phyloP scores from a whole-genome alignment of 306 rosid species.

The Carpinus viminea region DNA sequence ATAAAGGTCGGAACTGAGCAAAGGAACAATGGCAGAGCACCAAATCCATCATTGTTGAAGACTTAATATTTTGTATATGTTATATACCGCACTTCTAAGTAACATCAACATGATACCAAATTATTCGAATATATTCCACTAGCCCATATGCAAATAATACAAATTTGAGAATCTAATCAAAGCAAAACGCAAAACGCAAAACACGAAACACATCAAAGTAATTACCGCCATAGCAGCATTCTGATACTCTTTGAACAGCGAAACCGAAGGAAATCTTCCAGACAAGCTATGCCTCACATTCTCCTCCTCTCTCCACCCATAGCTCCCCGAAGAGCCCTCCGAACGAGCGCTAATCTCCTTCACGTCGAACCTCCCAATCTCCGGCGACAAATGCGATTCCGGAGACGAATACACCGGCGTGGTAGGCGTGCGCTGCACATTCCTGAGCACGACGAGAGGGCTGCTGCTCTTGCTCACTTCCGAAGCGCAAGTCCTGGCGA shows the following conservation, averaged over 20 bases:
- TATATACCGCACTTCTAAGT: not conserved
- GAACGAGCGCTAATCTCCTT: constrained; percentile 41
- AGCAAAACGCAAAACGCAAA: not conserved
- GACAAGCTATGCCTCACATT: constrained; percentile 52
- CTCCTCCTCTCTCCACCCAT: constrained; percentile 41
- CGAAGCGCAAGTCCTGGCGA: constrained; percentile 41
- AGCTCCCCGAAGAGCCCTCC: constrained; percentile 44
- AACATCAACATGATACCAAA: not conserved
- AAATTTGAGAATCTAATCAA: not conserved
- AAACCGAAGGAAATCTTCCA: constrained; percentile 81
- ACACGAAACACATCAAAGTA: not conserved
- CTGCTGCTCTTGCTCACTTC: constrained; percentile 38
- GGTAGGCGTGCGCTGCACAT: constrained; percentile 49
- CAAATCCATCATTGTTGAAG: not conserved
- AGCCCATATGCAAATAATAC: not conserved
- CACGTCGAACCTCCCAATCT: constrained; percentile 32
- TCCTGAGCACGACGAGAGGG: constrained; percentile 58
- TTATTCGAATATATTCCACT: not conserved
- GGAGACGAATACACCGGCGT: constrained; percentile 46
- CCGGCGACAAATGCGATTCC: constrained; percentile 59
- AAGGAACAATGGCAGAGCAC: not conserved
- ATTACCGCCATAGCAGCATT: constrained; percentile 93
- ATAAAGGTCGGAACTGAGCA: not conserved
- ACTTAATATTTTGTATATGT: not conserved
- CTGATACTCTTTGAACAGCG: constrained; percentile 88